Evolutionary conservation across 352 stramenopile species (phyloP), one percentile per base, ranked within the genome.

Genomic region (Phytopythium montanum): DNA sequence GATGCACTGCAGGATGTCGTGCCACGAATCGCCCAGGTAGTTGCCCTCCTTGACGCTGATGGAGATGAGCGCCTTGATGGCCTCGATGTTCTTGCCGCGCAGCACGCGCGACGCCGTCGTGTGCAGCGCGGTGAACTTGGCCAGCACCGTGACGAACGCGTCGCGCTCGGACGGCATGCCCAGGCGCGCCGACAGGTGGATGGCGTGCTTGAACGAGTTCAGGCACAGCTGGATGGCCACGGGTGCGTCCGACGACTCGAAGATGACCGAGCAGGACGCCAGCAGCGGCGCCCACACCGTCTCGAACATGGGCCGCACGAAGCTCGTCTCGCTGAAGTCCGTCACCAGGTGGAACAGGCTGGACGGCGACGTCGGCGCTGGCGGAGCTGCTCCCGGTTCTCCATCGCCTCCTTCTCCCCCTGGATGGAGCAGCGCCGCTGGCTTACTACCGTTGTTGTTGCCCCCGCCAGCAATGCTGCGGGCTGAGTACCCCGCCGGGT

Each of bases 251-350:
- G 85, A 94, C 54, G 79, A 95, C 75, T 99, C 95, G 28, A 99
- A 90, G 29, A 98, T 97, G 65, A 99, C 95, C 2, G 95, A 99
- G 55, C 99, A 97, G 44, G 90, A 96, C 44, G 95, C 97, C 49
- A 99, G 81, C 29, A 99, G 74, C 42, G 97, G 95, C 29, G 96
- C 97, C 97, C 97, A 99, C 0, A 98, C 92, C 0, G 98, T 98
- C 75, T 99, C 96, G 67, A 99, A 99, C 97, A 99, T 99, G 6
- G 97, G 95, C 28, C 85, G 79, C 14, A 97, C 84, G 56, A 94
- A 81, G 26, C 76, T 88, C 41, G 79, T 89, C 57, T 92, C 85
- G 6, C 73, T 80, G 26, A 73, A 75, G 28, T 86, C 79, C 0
- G 79, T 87, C 14, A 93, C 79, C 42, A 90, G 58, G 34, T 81